phyloP scores from a whole-genome alignment of 768 basidiomycete species.

The Udeniomyces megalosporus region DNA sequence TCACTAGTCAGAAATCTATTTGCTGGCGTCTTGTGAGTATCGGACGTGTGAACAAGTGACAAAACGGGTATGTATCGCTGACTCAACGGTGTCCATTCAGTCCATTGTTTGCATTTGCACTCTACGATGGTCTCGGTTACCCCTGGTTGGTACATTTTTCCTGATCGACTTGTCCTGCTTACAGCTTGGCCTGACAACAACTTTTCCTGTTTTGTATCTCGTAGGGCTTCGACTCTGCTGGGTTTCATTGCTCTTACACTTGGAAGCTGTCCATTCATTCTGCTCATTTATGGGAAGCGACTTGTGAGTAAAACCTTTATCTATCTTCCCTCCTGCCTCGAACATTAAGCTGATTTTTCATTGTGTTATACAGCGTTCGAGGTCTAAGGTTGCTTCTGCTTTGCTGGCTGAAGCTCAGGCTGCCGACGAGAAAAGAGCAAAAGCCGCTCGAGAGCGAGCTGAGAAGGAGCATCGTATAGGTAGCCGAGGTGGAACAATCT shows the following conservation, averaged over 20 bases:
- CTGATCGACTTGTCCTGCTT: background rate
- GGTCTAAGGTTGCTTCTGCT: conserved; percentile 24
- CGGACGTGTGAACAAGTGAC: too few species aligned
- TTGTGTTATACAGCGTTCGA: too few species aligned
- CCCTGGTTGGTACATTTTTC: conserved; percentile 16
- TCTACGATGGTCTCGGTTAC: conserved; percentile 13
- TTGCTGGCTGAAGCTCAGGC: conserved; percentile 14
- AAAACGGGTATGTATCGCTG: too few species aligned
- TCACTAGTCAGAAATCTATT: conserved; percentile 19
- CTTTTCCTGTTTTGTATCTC: conserved; percentile 17
- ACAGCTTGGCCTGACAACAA: background rate
- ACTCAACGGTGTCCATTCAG: too few species aligned
- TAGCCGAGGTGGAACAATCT: too few species aligned
- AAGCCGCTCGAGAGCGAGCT: background rate
- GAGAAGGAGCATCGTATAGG: too few species aligned
- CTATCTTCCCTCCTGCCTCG: too few species aligned
- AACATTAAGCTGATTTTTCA: too few species aligned
- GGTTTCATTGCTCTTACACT: conserved; percentile 22
- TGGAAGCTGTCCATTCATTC: conserved; percentile 20
- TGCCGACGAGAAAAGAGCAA: background rate
- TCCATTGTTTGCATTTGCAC: conserved; percentile 21
- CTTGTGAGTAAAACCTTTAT: too few species aligned
- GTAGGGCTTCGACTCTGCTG: conserved; percentile 24
- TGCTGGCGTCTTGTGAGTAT: conserved; percentile 19
- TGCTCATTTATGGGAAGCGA: conserved; percentile 22